phyloP scores from a whole-genome alignment of 108 stramenopile genomes.

The Schizochytrium sp. region DNA sequence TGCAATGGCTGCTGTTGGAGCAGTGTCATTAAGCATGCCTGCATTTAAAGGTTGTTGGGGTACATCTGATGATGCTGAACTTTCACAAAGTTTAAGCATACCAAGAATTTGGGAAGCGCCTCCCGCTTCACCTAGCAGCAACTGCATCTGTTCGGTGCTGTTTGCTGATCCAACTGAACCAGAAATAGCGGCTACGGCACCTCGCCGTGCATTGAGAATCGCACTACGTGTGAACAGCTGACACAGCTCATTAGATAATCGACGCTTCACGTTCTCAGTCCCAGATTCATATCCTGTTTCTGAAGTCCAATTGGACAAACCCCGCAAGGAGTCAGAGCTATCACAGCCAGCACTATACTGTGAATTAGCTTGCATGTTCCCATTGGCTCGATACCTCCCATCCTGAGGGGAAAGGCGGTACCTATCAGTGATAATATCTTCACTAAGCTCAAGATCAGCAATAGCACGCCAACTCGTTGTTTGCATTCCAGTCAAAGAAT shows the following conservation, averaged over 20 bases:
- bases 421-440: conserved; percentile 16
- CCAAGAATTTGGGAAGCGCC: conserved; percentile 57
- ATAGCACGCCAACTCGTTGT: conserved; percentile 41
- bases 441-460: conserved; percentile 38
- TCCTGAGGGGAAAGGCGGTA: conserved; percentile 26
- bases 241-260: background rate
- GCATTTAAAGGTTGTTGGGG: background rate
- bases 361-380: background rate
- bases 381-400: background rate
- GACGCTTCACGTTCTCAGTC: background rate
- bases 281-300: background rate
- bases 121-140: conserved; percentile 49
- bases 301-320: too few species aligned
- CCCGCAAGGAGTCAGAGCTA: too few species aligned
- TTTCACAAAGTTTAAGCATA: conserved; percentile 55
- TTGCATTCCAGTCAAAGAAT: conserved; percentile 43
- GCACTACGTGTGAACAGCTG: conserved; percentile 38
- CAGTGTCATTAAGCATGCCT: background rate
- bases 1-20: background rate
- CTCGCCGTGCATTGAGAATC: conserved; percentile 51
- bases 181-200: conserved; percentile 43
- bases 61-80: background rate
- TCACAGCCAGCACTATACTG: too few species aligned
- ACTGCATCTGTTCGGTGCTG: conserved; percentile 15
- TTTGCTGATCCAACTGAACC: background rate